Evolutionary conservation across 345 rosid species (phyloP), one percentile per base, ranked within the genome.

Genomic region (Ceriops zippeliana): DNA sequence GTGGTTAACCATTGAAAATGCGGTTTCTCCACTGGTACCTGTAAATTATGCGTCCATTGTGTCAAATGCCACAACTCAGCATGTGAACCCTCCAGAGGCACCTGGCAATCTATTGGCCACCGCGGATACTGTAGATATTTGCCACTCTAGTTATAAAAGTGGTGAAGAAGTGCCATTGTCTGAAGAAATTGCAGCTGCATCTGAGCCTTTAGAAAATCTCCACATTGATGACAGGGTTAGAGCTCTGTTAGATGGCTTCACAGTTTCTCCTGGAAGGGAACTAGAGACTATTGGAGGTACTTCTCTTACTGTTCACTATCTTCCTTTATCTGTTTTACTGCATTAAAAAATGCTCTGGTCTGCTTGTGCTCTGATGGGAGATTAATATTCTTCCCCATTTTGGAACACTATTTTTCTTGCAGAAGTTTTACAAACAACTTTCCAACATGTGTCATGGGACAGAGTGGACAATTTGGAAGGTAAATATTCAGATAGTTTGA

Each of bases 1-100:
- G 86, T 96, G 99, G 99, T 83, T 90, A 66, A 90, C 98, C 11
- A 79, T 96, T 82, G 98, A 96, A 84, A 92, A 92, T 78, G 99
- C 99, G 49, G 86, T 89, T 81, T 92, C 99, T 11, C 99, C 99
- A 22, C 52, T 80, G 80, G 86, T 79, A 66, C 63, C 87, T 46
- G 58, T 74, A 58, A 81, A 76, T 83, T 84, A 83, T 63, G 74
- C 79, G 17, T 80, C 91, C 64, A 80, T 88, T 68, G 87, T 80
- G 52, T 83, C 99, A 32, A 98, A 95, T 62, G 76, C 77, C 56
- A 76, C 90, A 69, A 92, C 98, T 21, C 90, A 71, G 82, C 81
- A 83, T 53, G 99, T 80, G 56, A 87, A 72, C 68, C 99, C 99
- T 70, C 99, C 99, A 58, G 99, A 95, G 78, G 96, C 97, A 70